Evolutionary conservation across 257 asterid species (phyloP), one percentile per base, ranked within the genome.

Genomic region (Buddleja alternifolia): DNA sequence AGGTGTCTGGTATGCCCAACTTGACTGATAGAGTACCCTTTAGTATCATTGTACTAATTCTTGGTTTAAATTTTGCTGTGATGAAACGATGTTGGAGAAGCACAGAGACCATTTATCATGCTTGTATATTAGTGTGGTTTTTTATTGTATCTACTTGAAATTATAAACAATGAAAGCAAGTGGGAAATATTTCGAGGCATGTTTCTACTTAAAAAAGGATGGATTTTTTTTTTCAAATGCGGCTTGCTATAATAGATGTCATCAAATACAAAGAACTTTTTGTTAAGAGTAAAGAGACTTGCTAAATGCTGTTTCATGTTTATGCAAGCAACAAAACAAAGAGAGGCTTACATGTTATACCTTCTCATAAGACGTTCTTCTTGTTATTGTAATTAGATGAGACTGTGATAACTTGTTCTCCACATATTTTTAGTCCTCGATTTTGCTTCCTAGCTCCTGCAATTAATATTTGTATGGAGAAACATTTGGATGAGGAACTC

Each of bases 1-100:
- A 67, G 98, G 99, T n/a, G 19, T 94, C 17, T 94, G 99, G 97
- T 94, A 94, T 85, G 98, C 92, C 24, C 97, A 94, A 74, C 96
- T 94, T 23, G 99, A 89, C 8, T 81, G 39, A 47, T 86, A 78
- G 83, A 72, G 63, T 34, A 69, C 34, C 36, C 40, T 25, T 56
- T 51, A 40, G 52, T 11, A 14, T 60, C 12, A n/a, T 34, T 72
- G 72, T 73, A 45, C 54, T 65, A 52, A 44, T 76, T 77, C 69
- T 73, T 60, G 74, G 54, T 79, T 78, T 66, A 72, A 63, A 67
- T 78, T 89, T 82, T 82, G 70, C 71, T 75, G 81, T 80, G 73
- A 61, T 42, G 62, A 71, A 32, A 80, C 69, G 40, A 19, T 67
- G 50, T 74, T 58, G 72, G 80, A 77, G 62, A 73, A 80, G 73